phyloP scores from a whole-genome alignment of 495 filamentous ascomycete species.

The Penicillium dipodomyicola region DNA sequence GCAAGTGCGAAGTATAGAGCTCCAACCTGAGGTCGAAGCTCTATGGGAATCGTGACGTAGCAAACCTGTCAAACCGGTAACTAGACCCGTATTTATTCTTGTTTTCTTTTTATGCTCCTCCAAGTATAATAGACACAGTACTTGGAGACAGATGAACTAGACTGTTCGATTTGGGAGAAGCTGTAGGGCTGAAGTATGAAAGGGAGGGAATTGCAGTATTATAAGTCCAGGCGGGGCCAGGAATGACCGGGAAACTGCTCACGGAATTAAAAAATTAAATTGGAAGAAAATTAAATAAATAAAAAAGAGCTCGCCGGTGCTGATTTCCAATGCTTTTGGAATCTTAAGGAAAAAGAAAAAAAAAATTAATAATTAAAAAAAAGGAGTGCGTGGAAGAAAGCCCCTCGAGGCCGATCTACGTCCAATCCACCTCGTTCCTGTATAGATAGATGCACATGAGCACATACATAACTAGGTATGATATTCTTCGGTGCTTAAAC shows the following conservation, averaged over 20 bases:
- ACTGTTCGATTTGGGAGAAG: not conserved
- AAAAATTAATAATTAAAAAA: not conserved
- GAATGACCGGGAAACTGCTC: conserved; percentile 7
- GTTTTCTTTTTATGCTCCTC: not conserved
- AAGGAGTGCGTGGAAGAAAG: conserved; percentile 12
- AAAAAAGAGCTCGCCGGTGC: conserved; percentile 11
- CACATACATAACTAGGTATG: not conserved
- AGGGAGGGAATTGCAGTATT: conserved; percentile 13
- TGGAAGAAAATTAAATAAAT: conserved; percentile 6
- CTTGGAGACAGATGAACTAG: not conserved
- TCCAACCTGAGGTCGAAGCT: conserved; percentile 22
- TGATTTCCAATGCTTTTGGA: conserved; percentile 28
- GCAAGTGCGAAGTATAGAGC: conserved; percentile 9
- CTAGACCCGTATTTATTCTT: conserved; percentile 3
- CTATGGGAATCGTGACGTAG: conserved; percentile 33
- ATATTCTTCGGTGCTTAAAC: not conserved
- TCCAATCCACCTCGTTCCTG: not conserved
- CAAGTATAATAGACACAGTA: not conserved
- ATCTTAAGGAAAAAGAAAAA: not conserved
- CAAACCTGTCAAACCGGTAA: conserved; percentile 13
- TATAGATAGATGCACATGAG: too few species aligned
- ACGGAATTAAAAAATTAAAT: not conserved
- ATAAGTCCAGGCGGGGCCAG: conserved; percentile 12
- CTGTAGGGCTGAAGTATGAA: conserved; percentile 30
- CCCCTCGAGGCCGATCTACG: not conserved